phyloP scores from a whole-genome alignment of 495 filamentous ascomycete genomes.

The Hyaloscypha hepaticicola region DNA sequence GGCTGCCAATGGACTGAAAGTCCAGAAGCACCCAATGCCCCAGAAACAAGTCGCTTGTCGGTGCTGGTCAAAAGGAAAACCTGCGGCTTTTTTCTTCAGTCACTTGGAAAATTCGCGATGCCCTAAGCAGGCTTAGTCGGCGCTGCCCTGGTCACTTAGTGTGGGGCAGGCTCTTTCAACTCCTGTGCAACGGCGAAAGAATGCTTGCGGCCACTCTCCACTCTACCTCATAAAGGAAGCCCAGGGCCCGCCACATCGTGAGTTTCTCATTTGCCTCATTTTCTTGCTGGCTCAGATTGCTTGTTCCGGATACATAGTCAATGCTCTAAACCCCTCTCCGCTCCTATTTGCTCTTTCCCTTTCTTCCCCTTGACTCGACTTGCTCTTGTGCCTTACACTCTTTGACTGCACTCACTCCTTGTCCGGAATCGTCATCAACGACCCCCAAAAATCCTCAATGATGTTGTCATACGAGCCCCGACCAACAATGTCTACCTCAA shows the following conservation, averaged over 20 bases:
- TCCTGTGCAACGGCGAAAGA: constrained; percentile 10
- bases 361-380: not conserved
- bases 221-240: constrained; percentile 13
- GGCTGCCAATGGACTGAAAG: not conserved
- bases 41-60: not conserved
- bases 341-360: constrained; percentile 2
- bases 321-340: constrained; percentile 3
- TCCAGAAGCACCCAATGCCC: too few species aligned
- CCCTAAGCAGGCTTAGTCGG: not conserved
- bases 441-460: constrained; percentile 7
- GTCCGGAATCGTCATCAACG: not conserved
- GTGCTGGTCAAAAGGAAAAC: not conserved
- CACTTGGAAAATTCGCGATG: not conserved
- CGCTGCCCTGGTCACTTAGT: not conserved
- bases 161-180: constrained; percentile 8
- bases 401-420: not conserved
- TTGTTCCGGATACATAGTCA: constrained; percentile 2
- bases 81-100: constrained; percentile 16
- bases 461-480: constrained; percentile 33
- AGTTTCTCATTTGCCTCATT: constrained; percentile 30
- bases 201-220: not conserved
- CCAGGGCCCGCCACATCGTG: constrained; percentile 27
- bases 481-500: constrained; percentile 10
- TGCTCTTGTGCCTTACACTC: constrained; percentile 10
- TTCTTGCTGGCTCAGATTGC: constrained; percentile 9